Base-by-base conservation (phyloP, 1,284 basidiomycete species). In the Porodaedalea pini region DNA sequence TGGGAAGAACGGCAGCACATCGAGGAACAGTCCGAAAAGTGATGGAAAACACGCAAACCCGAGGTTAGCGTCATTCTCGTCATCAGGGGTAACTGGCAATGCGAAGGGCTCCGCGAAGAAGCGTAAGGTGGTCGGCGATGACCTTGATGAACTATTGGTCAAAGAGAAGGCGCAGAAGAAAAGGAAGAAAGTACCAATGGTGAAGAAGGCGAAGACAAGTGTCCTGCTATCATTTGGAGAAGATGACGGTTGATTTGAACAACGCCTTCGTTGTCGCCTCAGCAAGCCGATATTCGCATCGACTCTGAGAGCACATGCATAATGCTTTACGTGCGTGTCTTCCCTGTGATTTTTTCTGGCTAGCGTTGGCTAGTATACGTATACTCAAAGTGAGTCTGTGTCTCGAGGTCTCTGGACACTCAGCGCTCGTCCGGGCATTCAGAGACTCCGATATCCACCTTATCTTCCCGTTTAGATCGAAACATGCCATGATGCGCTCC, bases 221-320 rank as follows among this genome's bases (percentile, higher is more conserved):
- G 73, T 75, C 27, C 63, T 83, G 27, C 69, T 86, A 15, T 86
- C 84, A 0, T 86, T 86, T 60, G 81, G 75, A 31, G 82, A 82
- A 60, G 80, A 51, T 40, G 58, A 63, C 13, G 62, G 54, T 40
- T 62, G 51, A 60, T 5, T 15, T 17, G 34, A 29, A 15, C n/a
- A 27, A 8, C 10, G 13, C 3, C 11, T 15, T 31, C 3, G 7
- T 7, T 21, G 25, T 15, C 23, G 15, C 25, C 23, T 19, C 17
- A 10, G 15, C 13, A 27, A 13, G 6, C 51, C 25, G 39, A 36
- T 40, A 7, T 27, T n/a, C n/a, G n/a, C 23, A 29, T n/a, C 44
- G 23, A 7, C 21, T 25, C 27, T 25, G 21, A 47, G 44, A 34
- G 32, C 13, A 34, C 32, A 6, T 34, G 32, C 32, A 13, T 6